These are phyloP conservation scores for Phytophthora parvispora DNA, from an alignment of 352 stramenopile genomes.

Conservation along the genomic window DNA sequence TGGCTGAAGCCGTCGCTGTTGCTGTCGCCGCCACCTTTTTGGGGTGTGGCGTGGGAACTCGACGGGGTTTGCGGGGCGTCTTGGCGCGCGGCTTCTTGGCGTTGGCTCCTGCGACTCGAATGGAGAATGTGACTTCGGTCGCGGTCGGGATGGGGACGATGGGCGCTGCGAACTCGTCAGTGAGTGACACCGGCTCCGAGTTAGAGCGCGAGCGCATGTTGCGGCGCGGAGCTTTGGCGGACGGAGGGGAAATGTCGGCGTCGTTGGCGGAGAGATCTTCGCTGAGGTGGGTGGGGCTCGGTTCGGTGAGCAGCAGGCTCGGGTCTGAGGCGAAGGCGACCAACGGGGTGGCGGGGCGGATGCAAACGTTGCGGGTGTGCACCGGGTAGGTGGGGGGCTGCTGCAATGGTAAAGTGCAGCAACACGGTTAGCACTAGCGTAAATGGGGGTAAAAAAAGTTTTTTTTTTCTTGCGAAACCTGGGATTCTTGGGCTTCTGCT, in stretches of 20 bases:
- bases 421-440: background rate
- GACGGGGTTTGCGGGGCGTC: slow-evolving; percentile 44
- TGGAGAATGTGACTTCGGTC: too few relatives aligned
- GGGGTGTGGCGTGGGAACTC: slow-evolving; percentile 42
- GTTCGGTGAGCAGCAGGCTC: slow-evolving; percentile 11
- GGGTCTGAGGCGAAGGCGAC: slow-evolving; percentile 22
- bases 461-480: slow-evolving; percentile 24
- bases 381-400: slow-evolving; percentile 58
- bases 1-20: slow-evolving; percentile 1
- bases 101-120: background rate
- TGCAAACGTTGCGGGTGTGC: slow-evolving; percentile 63
- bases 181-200: slow-evolving; percentile 67
- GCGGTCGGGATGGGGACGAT: background rate
- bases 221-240: slow-evolving; percentile 38
- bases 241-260: slow-evolving; percentile 25
- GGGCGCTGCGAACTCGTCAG: background rate
- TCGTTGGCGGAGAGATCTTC: background rate
- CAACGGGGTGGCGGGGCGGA: slow-evolving; percentile 62
- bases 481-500: slow-evolving; percentile 34
- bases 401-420: background rate
- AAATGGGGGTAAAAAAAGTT: too few relatives aligned
- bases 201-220: slow-evolving; percentile 76
- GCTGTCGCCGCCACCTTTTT: slow-evolving; percentile 30
- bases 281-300: slow-evolving; percentile 1
- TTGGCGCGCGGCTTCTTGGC: slow-evolving; percentile 12